Percentiles rank a stretch among this genome's conserved stretches.
phyloP scores from a whole-genome alignment of 306 rosid species.

The Inga leiocalycina region DNA sequence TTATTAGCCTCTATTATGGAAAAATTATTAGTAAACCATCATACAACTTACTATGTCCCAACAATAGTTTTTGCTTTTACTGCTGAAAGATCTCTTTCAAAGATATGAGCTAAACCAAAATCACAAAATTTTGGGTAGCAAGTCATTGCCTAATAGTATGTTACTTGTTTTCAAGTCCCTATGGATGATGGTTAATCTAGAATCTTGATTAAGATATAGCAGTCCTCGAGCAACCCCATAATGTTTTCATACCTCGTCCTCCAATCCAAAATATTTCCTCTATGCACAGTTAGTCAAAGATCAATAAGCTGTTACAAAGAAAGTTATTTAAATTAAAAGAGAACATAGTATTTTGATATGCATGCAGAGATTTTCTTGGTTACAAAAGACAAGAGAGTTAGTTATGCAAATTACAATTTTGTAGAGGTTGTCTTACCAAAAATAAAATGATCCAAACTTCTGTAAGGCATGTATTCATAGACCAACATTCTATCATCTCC shows the following conservation, averaged over 20 bases:
- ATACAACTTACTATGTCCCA: conserved; percentile 48
- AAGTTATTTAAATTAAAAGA: not conserved
- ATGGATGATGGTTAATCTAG: not conserved
- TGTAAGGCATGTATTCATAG: conserved; percentile 21
- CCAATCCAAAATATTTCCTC: not conserved
- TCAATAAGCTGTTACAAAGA: not conserved
- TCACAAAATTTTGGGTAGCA: not conserved
- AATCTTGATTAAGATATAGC: not conserved
- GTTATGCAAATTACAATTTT: not conserved
- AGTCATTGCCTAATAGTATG: not conserved
- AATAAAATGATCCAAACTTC: conserved; percentile 26
- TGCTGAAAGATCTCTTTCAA: not conserved
- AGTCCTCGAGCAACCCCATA: not conserved
- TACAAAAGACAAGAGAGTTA: too few species aligned
- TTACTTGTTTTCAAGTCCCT: not conserved
- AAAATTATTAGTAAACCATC: not conserved
- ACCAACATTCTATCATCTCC: conserved; percentile 31
- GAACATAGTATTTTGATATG: too few species aligned
- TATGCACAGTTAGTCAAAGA: not conserved
- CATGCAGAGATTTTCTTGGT: too few species aligned
- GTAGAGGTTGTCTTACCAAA: not conserved
- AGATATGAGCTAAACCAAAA: not conserved
- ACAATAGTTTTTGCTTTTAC: conserved; percentile 44
- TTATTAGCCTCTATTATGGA: not conserved
- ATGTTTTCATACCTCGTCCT: not conserved